Conservation (phyloP, 2,329 filamentous ascomycete species). For the Diaporthe capsici region DNA sequence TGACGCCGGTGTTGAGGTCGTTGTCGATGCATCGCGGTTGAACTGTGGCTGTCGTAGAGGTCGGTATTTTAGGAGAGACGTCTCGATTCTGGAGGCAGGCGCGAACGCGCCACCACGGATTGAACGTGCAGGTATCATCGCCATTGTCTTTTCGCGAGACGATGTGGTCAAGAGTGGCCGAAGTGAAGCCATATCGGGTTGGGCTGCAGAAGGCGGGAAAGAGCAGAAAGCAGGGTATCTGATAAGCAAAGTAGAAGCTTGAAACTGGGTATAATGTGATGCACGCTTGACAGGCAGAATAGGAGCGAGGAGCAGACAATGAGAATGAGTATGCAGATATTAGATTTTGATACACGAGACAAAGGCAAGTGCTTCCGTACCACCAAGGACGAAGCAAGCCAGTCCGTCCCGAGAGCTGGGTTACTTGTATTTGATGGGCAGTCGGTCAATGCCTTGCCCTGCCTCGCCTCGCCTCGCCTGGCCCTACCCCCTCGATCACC, state of each 20-base stretch:
- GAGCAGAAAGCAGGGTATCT: background rate
- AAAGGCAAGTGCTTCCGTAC: slow-evolving; percentile 14
- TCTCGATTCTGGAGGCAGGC: slow-evolving; percentile 30
- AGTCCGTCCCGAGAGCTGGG: slow-evolving; percentile 11
- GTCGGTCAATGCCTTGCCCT: slow-evolving; percentile 9
- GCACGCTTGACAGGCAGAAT: slow-evolving; percentile 29
- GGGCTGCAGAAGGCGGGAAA: slow-evolving; percentile 4
- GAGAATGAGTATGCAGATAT: background rate
- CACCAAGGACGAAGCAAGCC: background rate
- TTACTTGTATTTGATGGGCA: slow-evolving; percentile 30
- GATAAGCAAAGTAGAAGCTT: slow-evolving; percentile 23
- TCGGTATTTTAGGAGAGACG: slow-evolving; percentile 36
- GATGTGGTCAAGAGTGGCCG: slow-evolving; percentile 32
- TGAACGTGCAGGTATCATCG: slow-evolving; percentile 26
- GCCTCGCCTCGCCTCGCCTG: background rate
- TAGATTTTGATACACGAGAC: slow-evolving; percentile 24
- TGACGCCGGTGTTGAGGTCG: slow-evolving; percentile 18
- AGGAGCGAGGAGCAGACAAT: slow-evolving; percentile 3
- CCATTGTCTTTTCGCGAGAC: slow-evolving; percentile 16
- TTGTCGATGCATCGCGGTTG: slow-evolving; percentile 37
- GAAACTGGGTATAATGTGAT: slow-evolving; percentile 22
- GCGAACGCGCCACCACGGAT: slow-evolving; percentile 26
- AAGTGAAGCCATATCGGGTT: slow-evolving; percentile 37
- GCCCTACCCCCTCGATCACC: slow-evolving; percentile 12
- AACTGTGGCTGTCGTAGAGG: slow-evolving; percentile 42